Percentiles rank a stretch among this genome's conserved stretches.
Conservation (phyloP, 305 asterid genomes). For the Fraxinus nigra region DNA sequence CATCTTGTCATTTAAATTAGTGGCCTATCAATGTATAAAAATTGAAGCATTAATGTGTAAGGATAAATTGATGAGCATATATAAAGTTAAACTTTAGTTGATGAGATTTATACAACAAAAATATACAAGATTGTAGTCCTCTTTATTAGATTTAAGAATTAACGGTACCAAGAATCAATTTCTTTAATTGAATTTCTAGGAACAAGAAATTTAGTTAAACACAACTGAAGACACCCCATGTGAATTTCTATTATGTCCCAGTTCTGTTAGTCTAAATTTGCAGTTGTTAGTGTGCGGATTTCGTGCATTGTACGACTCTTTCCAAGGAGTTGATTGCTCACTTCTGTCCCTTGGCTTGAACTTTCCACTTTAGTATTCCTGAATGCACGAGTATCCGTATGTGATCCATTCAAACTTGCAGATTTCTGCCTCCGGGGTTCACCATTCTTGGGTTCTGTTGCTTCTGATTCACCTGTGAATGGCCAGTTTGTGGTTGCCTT, state of each 20-base stretch:
- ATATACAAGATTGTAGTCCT: neutral
- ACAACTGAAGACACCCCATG: neutral
- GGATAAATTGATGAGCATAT: neutral
- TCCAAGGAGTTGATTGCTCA: constrained; percentile 80
- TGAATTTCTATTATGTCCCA: neutral
- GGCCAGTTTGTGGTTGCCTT: constrained; percentile 64
- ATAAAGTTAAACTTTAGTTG: neutral
- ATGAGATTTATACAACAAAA: neutral
- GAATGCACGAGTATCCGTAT: constrained; percentile 82
- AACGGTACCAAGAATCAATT: neutral
- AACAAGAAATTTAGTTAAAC: no score
- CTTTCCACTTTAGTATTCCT: constrained; percentile 38
- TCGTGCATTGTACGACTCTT: constrained; percentile 26
- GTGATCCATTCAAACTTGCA: constrained; percentile 78
- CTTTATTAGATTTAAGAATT: no score
- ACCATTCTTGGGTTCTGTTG: constrained; percentile 68
- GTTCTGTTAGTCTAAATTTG: neutral
- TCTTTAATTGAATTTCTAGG: neutral
- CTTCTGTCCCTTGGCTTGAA: constrained; percentile 89
- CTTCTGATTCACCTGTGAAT: constrained; percentile 49
- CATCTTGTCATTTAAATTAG: neutral
- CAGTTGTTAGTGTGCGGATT: neutral
- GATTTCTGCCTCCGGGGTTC: constrained; percentile 65
- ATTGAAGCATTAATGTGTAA: neutral
- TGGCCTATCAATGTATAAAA: no score